Base-by-base conservation (phyloP, 805 yeast species). In the Jamesozyma gamospora region DNA sequence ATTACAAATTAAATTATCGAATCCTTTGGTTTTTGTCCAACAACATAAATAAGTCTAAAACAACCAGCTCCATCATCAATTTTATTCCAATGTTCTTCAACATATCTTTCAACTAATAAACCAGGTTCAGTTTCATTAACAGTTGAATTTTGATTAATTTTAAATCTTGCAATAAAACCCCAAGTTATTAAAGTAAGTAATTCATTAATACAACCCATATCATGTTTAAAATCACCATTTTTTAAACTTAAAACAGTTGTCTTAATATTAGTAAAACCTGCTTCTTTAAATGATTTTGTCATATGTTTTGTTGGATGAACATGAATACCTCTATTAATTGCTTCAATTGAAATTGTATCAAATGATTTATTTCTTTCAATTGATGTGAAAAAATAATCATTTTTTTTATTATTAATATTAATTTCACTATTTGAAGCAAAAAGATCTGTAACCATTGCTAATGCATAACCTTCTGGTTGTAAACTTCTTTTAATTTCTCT, bases 161-260 rank as follows among this genome's bases (percentile, higher is more conserved):
- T 45, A 18, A 40, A 41, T 34, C 53, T 50, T 8, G 51, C 37
- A 2, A 50, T 40, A 15, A 34, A 39, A 40, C 53, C 58, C 37
- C 45, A 52, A 16, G 40, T 34, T 32, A 42, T 41, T n/a, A 47
- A 38, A 11, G 51, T 41, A 31, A 48, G 37, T 28, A 58, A 48
- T 40, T 59, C 62, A 40, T 51, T 46, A 8, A 54, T 29, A 41
- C 49, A 51, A 2, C 62, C 62, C 56, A 59, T 53, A 10, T 54
- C 51, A 11, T 47, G 48, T 8, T 46, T 40, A 8, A 56, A 38
- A 39, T 57, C 62, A 25, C 62, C 64, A 6, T 50, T 40, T 25
- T 52, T 51, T 18, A 56, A 41, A 40, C 51, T 51, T 13, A 59
- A 21, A 4, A 51, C 45, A 1, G 62, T 41, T 26, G 52, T 48